Evolutionary conservation across 805 yeast species (phyloP), one percentile per base, ranked within the genome.

Genomic region (Candida bentonensis): DNA sequence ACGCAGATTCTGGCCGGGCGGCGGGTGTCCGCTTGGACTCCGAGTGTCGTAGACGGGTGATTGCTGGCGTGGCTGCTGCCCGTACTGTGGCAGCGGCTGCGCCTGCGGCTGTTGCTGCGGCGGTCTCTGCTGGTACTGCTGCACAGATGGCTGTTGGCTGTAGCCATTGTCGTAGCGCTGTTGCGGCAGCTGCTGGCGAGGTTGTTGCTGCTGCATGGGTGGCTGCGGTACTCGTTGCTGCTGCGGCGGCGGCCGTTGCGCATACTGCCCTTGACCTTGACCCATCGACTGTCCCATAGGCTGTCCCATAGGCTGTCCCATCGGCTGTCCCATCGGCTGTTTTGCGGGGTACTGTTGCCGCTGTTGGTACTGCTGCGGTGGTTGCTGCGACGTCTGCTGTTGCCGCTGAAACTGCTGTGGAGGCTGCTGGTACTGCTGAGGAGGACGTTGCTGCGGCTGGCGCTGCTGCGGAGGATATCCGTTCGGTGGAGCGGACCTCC

Each of bases 21-120:
- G 36, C 7, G 36, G 17, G 7, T 11, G 11, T 30, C 27, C 27
- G 7, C 13, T 7, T 25, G 27, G 27, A 13, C 4, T 39, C 26
- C 26, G 22, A 15, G 26, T 41, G 20, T 41, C 43, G 5, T 27
- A 28, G 23, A 41, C 33, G 25, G 43, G 43, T 23, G 25, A 41
- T 17, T 28, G 43, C 15, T 21, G 34, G 20, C 36, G 34, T 21
- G n/a, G 40, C 23, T 20, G 40, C 23, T 5, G 20, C 7, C 5
- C 39, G 9, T 30, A 11, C 39, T 30, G 39, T 17, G 39, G 39
- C 39, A 30, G 17, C n/a, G 39, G n/a, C 20, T 30, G 20, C 17
- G 39, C 7, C 5, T 7, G n/a, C 20, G 20, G 20, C 20, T 15
- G 39, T 30, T 30, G 39, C 15, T 7, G 27, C 27, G 13, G 11